Evolutionary conservation across 1,139 yeast species (phyloP).

Genomic region (Taiozyma sp.): DNA sequence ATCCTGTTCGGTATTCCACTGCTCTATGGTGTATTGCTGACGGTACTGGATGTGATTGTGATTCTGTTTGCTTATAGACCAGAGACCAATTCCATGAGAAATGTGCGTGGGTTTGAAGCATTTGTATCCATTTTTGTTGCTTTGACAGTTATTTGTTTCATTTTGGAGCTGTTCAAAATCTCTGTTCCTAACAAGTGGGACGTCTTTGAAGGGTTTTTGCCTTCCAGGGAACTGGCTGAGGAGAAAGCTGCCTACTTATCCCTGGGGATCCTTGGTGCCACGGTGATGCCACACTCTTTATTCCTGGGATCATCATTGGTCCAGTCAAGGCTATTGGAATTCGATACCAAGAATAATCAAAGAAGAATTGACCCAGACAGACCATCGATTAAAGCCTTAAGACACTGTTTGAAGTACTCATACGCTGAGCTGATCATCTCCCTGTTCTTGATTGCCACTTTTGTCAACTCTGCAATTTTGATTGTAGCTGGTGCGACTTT

Average conservation of each 20-base stretch:
- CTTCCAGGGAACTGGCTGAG: conserved; percentile 65
- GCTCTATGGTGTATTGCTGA: conserved; percentile 70
- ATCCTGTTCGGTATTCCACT: conserved; percentile 76
- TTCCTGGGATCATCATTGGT: conserved; percentile 92
- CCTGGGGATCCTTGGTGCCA: conserved; percentile 91
- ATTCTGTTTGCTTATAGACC: conserved; percentile 88
- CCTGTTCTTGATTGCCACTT: conserved; percentile 72
- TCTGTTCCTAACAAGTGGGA: conserved; percentile 49
- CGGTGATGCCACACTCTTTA: conserved; percentile 96
- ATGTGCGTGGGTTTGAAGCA: conserved; percentile 76
- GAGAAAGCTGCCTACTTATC: conserved; percentile 81
- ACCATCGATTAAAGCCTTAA: conserved; percentile 69
- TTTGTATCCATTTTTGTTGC: conserved; percentile 73
- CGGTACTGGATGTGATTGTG: conserved; percentile 78
- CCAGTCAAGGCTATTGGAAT: conserved; percentile 81
- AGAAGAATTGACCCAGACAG: conserved; percentile 28
- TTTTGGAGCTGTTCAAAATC: conserved; percentile 68
- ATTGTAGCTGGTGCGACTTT: conserved; percentile 84
- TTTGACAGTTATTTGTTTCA: conserved; percentile 82
- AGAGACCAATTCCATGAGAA: conserved; percentile 67
- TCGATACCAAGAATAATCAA: conserved; percentile 52
- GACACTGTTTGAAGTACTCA: conserved; percentile 64
- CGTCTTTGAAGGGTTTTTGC: conserved; percentile 70
- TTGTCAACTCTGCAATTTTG: conserved; percentile 78
- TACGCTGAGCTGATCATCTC: conserved; percentile 74